Conservation (phyloP, 2,329 filamentous ascomycete species). For the Talaromyces sp. region DNA sequence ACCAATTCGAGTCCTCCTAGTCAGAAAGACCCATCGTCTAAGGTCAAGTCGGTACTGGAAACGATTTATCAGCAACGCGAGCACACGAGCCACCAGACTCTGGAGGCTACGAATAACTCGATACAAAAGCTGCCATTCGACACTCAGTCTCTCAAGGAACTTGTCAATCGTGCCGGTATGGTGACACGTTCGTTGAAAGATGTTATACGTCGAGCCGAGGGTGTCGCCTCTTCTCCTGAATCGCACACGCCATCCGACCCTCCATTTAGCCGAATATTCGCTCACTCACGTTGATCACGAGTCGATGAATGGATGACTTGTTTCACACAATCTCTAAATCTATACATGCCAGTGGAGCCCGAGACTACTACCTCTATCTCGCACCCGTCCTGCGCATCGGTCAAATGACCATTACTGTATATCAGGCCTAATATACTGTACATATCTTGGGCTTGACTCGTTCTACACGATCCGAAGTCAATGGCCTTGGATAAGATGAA, state of each 20-base stretch:
- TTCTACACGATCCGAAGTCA: neutral
- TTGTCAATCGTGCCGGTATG: constrained; percentile 50
- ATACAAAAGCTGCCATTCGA: constrained; percentile 59
- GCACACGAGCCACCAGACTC: constrained; percentile 22
- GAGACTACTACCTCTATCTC: neutral
- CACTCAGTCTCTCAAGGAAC: constrained; percentile 59
- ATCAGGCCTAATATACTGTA: neutral
- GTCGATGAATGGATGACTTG: neutral
- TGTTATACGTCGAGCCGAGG: constrained; percentile 46
- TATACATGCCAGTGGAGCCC: neutral
- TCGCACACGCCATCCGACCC: constrained; percentile 33
- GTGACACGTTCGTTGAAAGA: constrained; percentile 48
- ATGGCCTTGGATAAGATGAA: neutral
- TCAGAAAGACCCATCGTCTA: constrained; percentile 53
- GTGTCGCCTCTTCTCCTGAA: constrained; percentile 32
- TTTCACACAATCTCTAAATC: neutral
- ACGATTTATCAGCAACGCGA: constrained; percentile 51
- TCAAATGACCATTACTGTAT: neutral
- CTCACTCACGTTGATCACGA: constrained; percentile 19
- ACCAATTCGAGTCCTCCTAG: constrained; percentile 32
- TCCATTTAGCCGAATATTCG: constrained; percentile 46
- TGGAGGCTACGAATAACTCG: constrained; percentile 21
- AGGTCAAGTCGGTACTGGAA: constrained; percentile 60
- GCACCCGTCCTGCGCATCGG: neutral
- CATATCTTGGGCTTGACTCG: neutral